Conservation (phyloP, 495 filamentous ascomycete genomes). For the Xylaria flabelliformis region DNA sequence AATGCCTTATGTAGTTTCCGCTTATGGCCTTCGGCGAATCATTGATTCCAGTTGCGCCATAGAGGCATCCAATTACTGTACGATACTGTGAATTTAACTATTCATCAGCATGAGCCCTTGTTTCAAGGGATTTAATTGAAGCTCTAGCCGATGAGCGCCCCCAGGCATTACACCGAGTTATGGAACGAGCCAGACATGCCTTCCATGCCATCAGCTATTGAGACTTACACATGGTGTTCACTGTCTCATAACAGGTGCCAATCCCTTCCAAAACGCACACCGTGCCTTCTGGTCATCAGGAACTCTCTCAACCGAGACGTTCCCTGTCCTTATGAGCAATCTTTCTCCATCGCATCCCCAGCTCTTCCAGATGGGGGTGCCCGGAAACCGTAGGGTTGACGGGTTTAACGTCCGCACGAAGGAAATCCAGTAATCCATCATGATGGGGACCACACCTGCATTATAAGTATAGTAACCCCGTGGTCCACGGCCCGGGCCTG, state of each 20-base stretch:
- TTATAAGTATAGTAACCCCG: conserved; percentile 49
- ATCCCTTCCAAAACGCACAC: conserved; percentile 59
- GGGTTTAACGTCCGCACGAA: conserved; percentile 50
- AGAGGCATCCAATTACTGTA: too few relatives aligned
- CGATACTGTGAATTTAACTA: too few relatives aligned
- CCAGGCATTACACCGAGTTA: neutral
- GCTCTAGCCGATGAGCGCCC: too few relatives aligned
- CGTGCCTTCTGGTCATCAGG: conserved; percentile 43
- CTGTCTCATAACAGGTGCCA: conserved; percentile 49
- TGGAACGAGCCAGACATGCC: neutral
- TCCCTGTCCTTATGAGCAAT: conserved; percentile 43
- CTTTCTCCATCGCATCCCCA: conserved; percentile 38
- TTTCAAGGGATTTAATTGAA: too few relatives aligned
- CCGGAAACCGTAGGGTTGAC: conserved; percentile 31
- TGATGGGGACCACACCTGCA: conserved; percentile 38
- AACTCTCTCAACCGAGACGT: conserved; percentile 43
- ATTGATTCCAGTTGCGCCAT: too few relatives aligned
- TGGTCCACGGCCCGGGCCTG: conserved; percentile 19
- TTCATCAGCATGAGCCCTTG: too few relatives aligned
- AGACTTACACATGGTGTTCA: neutral
- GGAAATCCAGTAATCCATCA: conserved; percentile 52
- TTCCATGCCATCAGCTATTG: neutral
- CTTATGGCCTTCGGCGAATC: too few relatives aligned
- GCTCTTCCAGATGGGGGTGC: conserved; percentile 42
- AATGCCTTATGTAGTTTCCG: too few relatives aligned